Evolutionary conservation across 2,329 filamentous ascomycete genomes (phyloP).

Genomic region (Calonectria crousiana): DNA sequence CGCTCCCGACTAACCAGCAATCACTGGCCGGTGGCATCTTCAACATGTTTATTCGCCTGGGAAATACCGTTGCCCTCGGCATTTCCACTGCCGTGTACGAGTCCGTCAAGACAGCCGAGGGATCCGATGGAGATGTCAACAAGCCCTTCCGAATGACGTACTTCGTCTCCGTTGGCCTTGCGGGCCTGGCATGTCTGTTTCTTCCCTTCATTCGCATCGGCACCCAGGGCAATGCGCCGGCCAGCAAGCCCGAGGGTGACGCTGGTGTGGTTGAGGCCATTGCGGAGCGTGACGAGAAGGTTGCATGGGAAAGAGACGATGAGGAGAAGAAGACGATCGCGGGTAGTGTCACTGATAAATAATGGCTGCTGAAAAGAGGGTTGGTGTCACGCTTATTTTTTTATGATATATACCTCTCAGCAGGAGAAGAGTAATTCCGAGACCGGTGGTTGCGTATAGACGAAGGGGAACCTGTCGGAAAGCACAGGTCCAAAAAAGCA

Average conservation of each 20-base stretch:
- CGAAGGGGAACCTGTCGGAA: not conserved
- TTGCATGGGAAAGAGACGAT: constrained; percentile 3
- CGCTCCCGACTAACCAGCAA: constrained; percentile 72
- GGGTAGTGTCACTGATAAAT: constrained; percentile 12
- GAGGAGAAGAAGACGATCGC: constrained; percentile 16
- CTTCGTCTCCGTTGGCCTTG: constrained; percentile 37
- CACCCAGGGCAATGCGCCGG: constrained; percentile 33
- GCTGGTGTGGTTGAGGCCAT: constrained; percentile 28
- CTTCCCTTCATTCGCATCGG: constrained; percentile 35
- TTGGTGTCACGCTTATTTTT: not conserved
- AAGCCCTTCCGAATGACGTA: constrained; percentile 34
- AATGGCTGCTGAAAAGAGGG: not conserved
- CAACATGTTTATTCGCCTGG: constrained; percentile 73
- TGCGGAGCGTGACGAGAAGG: constrained; percentile 3
- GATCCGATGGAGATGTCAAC: constrained; percentile 26
- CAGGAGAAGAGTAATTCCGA: not conserved
- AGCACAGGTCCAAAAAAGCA: not conserved
- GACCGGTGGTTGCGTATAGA: not conserved
- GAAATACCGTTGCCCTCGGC: constrained; percentile 70
- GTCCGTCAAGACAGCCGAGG: constrained; percentile 50
- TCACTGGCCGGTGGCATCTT: constrained; percentile 76
- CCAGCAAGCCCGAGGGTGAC: constrained; percentile 24
- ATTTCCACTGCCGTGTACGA: constrained; percentile 72
- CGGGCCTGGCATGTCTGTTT: constrained; percentile 29
- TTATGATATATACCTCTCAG: not conserved